Conservation (phyloP, 331 rosid species). For the Quercus tomentella region DNA sequence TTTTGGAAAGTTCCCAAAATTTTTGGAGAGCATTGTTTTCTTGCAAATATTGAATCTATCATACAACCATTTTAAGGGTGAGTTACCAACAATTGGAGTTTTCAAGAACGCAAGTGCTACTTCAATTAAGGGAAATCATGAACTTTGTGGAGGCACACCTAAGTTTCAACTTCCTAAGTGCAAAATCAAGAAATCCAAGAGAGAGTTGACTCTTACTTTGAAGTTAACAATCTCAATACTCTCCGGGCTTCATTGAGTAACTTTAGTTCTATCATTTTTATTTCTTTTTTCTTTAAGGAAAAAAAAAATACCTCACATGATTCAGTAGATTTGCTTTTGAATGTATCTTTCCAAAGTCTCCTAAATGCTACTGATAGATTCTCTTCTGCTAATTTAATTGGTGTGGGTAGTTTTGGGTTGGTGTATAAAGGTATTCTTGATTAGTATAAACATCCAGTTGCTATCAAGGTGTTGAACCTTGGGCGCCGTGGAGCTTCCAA, state of each 20-base stretch:
- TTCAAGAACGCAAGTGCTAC: not conserved
- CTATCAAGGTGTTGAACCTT: too few relatives aligned
- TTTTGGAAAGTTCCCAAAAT: not conserved
- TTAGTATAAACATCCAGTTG: too few relatives aligned
- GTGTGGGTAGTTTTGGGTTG: conserved; percentile 46
- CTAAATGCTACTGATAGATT: conserved; percentile 26
- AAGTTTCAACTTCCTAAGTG: not conserved
- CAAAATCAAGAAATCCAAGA: not conserved
- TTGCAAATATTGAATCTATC: not conserved
- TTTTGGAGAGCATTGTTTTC: not conserved
- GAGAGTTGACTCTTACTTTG: accelerated
- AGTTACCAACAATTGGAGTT: not conserved
- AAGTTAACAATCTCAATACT: not conserved
- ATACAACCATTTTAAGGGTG: not conserved
- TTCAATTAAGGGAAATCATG: accelerated
- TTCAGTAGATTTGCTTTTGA: not conserved
- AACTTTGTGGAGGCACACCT: not conserved
- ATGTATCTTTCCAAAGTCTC: conserved; percentile 34
- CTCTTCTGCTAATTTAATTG: conserved; percentile 32
- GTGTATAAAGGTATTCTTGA: conserved; percentile 38
- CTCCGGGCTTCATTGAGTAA: not conserved
- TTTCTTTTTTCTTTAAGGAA: not conserved
- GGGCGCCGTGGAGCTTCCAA: too few relatives aligned
- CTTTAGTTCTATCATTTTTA: not conserved
- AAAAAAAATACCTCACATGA: conserved; percentile 2